Evolutionary conservation across 257 asterid species (phyloP).

Genomic region (Cruciata laevipes): DNA sequence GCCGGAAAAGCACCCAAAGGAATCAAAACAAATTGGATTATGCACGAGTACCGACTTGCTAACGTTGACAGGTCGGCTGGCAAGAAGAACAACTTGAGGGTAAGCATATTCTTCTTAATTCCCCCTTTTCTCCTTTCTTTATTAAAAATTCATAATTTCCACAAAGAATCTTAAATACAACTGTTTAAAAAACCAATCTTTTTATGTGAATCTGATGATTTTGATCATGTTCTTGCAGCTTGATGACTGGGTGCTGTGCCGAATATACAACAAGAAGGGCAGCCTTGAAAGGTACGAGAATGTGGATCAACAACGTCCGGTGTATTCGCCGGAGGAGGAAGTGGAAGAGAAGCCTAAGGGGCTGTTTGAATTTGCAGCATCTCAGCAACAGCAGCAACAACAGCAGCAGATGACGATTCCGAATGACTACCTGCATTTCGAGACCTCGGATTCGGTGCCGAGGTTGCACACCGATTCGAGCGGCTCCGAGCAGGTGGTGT

Average conservation of each 20-base stretch:
- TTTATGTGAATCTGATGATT: no score
- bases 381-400: no score
- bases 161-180: no score
- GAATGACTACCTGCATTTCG: slow-evolving; percentile 28
- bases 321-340: slow-evolving; percentile 22
- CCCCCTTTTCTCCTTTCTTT: not conserved
- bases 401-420: slow-evolving; percentile 13
- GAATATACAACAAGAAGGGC: slow-evolving; percentile 71
- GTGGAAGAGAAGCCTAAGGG: slow-evolving; percentile 36
- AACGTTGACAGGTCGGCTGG: slow-evolving; percentile 62
- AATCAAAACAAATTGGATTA: slow-evolving; percentile 64
- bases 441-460: slow-evolving; percentile 35
- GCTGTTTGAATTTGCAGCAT: slow-evolving; percentile 9
- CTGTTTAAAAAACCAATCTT: not conserved
- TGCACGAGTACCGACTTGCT: slow-evolving; percentile 70
- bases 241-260: slow-evolving; percentile 70
- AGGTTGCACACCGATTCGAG: slow-evolving; percentile 48
- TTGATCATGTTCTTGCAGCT: slow-evolving; percentile 36
- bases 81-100: slow-evolving; percentile 48
- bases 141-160: not conserved
- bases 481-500: slow-evolving; percentile 36
- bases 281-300: slow-evolving; percentile 36
- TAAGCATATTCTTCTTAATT: slow-evolving; percentile 10
- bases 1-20: slow-evolving; percentile 69
- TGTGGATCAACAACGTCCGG: slow-evolving; percentile 15